Evolutionary conservation across 164 flowering plant species (phyloP).

Genomic region (Houttuynia cordata): DNA sequence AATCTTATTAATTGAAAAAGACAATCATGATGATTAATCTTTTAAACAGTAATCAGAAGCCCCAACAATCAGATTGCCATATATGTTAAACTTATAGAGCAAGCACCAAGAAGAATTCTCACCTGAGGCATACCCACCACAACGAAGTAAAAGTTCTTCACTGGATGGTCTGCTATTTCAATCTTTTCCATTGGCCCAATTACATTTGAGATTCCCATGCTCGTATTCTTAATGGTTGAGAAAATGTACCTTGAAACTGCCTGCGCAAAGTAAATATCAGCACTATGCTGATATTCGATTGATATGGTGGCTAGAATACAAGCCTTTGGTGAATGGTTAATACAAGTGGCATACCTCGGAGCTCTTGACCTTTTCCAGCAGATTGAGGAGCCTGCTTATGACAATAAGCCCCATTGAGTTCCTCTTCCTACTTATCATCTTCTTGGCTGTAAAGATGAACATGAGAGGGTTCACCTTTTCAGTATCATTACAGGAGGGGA

Average conservation of each 20-base stretch:
- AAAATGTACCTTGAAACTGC: conserved; percentile 15
- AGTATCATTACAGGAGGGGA: conserved; percentile 4
- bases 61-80: too few species aligned
- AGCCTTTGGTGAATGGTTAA: too few species aligned
- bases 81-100: too few species aligned
- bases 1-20: too few species aligned
- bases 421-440: conserved; percentile 24
- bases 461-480: conserved; percentile 17
- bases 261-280: too few species aligned
- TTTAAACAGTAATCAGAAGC: too few species aligned
- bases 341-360: conserved; percentile 29
- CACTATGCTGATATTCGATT: too few species aligned
- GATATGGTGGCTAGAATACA: too few species aligned
- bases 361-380: conserved; percentile 21
- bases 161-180: conserved; percentile 23
- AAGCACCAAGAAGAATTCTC: not conserved
- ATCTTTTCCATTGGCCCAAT: conserved; percentile 32
- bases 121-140: conserved; percentile 31
- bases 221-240: conserved; percentile 19
- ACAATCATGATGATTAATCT: too few species aligned
- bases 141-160: conserved; percentile 27
- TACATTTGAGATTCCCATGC: conserved; percentile 27
- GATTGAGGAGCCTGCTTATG: conserved; percentile 21
- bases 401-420: conserved; percentile 23
- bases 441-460: conserved; percentile 21